A percentile compares a stretch with the other conserved stretches of the same genome.
Conservation (phyloP, 768 basidiomycete genomes). For the Kwoniella mangroviensis region DNA sequence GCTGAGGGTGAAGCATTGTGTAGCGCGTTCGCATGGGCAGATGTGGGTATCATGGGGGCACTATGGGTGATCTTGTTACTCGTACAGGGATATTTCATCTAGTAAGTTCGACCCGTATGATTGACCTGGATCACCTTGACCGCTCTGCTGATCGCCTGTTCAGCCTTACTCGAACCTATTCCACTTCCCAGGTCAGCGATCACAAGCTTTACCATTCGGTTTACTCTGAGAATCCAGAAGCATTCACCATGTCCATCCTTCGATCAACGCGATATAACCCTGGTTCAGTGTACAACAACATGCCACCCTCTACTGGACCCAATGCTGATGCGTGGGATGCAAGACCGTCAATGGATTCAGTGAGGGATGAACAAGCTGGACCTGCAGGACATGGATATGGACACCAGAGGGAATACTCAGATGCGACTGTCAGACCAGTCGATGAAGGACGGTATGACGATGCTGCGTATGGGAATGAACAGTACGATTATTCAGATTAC, state of each 20-base stretch:
- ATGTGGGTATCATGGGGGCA: conserved; percentile 86
- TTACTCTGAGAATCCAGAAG: conserved; percentile 62
- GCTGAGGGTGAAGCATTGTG: conserved; percentile 74
- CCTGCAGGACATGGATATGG: conserved; percentile 13
- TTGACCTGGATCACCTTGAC: neutral
- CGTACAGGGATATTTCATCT: conserved; percentile 67
- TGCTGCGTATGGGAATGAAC: conserved; percentile 19
- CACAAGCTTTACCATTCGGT: conserved; percentile 78
- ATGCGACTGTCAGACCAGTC: conserved; percentile 16
- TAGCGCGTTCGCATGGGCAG: conserved; percentile 88
- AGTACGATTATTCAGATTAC: conserved; percentile 16
- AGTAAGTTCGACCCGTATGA: conserved; percentile 41
- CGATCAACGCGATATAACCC: conserved; percentile 48
- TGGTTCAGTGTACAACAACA: conserved; percentile 40
- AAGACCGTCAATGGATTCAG: conserved; percentile 46
- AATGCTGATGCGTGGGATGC: conserved; percentile 54
- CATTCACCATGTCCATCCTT: conserved; percentile 57
- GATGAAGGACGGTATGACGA: conserved; percentile 37
- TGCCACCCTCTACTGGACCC: conserved; percentile 27
- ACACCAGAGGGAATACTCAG: conserved; percentile 19
- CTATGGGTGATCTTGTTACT: conserved; percentile 81
- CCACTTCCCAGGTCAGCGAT: conserved; percentile 73
- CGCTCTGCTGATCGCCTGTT: neutral
- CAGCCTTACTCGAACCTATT: conserved; percentile 68
- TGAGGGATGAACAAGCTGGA: conserved; percentile 31